Evolutionary conservation across 2,329 filamentous ascomycete species (phyloP).

Genomic region (Chaetomium sp.): DNA sequence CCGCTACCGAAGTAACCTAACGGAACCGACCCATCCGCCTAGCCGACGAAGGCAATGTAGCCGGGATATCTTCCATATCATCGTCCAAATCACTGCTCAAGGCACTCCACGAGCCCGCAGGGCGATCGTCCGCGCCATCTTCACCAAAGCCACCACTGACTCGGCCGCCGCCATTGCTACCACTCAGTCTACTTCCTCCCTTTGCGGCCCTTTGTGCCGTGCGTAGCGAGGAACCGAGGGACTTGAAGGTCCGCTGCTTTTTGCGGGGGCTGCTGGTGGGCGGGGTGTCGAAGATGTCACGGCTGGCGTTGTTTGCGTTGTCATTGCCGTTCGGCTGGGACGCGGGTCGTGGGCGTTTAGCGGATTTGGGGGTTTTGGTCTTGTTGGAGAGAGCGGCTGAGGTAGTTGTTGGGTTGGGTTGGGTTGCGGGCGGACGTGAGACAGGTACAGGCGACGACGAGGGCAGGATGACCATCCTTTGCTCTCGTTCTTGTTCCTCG

Average conservation of each 20-base stretch:
- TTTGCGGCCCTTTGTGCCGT: neutral
- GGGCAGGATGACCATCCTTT: too few species aligned
- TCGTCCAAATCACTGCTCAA: conserved; percentile 30
- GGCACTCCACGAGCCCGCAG: conserved; percentile 5
- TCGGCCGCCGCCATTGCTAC: neutral
- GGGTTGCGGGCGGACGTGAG: too few species aligned
- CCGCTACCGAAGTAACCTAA: neutral
- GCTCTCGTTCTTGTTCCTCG: too few species aligned
- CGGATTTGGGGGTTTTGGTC: too few species aligned
- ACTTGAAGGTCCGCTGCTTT: too few species aligned
- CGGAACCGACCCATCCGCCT: neutral
- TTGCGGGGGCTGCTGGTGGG: neutral
- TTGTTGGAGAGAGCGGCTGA: too few species aligned
- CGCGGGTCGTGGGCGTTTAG: too few species aligned
- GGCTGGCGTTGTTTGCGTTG: neutral
- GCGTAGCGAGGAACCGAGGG: neutral
- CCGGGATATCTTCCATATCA: conserved; percentile 40
- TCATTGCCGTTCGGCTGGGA: neutral
- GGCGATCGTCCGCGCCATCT: neutral
- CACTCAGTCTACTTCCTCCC: neutral
- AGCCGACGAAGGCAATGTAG: conserved; percentile 10
- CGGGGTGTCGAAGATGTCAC: too few species aligned
- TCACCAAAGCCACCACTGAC: neutral
- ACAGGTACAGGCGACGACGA: too few species aligned
- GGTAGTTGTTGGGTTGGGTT: too few species aligned